phyloP scores from a whole-genome alignment of 2,329 filamentous ascomycete genomes.

The Knufia petricola region DNA sequence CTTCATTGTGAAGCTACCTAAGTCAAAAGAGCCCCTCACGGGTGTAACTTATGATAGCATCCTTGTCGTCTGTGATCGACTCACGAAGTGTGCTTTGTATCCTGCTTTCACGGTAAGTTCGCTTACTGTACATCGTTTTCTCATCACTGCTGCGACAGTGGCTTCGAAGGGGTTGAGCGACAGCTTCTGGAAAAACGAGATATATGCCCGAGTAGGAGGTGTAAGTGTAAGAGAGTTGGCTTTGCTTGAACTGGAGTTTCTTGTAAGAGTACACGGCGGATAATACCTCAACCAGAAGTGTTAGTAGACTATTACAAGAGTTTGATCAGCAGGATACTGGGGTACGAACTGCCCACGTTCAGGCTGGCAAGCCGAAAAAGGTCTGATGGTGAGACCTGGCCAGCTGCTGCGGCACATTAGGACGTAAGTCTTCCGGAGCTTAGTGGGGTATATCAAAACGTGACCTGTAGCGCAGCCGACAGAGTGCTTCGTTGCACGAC shows the following conservation, averaged over 20 bases:
- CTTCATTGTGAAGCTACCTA: conserved; percentile 6
- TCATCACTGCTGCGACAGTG: conserved; percentile 91
- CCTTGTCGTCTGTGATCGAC: conserved; percentile 9
- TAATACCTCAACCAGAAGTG: conserved; percentile 89
- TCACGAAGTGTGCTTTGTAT: conserved; percentile 45
- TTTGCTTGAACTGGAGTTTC: conserved; percentile 82
- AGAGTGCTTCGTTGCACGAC: no score
- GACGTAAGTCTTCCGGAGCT: no score
- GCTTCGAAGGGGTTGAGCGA: conserved; percentile 93
- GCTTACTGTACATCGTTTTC: conserved; percentile 89
- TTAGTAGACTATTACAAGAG: conserved; percentile 88
- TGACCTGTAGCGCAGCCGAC: no score
- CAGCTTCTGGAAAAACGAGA: conserved; percentile 96
- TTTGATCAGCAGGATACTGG: conserved; percentile 59
- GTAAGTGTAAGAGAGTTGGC: conserved; percentile 85
- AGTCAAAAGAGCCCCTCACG: conserved; percentile 3
- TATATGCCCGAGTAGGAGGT: conserved; percentile 87
- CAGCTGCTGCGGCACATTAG: no score
- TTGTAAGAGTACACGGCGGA: conserved; percentile 93
- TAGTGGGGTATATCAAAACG: no score
- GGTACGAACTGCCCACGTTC: no score
- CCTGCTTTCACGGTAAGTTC: conserved; percentile 94
- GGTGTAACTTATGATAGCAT: conserved; percentile 9
- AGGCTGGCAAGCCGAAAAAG: no score
- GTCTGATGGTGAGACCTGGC: no score